Base-by-base conservation (phyloP, 495 filamentous ascomycete species). In the Podospora fimiseda region DNA sequence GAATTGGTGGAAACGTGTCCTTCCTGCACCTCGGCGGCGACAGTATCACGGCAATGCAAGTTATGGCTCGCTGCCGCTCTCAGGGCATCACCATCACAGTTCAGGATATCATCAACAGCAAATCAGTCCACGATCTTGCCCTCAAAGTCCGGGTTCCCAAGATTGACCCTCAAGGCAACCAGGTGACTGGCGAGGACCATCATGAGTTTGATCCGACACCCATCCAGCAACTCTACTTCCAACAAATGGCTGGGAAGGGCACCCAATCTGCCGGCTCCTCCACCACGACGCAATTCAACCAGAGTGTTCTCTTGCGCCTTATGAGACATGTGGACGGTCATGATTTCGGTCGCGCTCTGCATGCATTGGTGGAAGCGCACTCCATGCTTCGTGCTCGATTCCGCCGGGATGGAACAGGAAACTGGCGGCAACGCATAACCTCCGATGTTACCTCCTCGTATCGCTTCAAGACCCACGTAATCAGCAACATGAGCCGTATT, bases 331-430 rank as follows among this genome's bases (percentile, higher is more conserved):
- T 77, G 9, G 59, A 69, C 22, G 60, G 71, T 5, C 9, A 55
- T 1, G 60, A 66, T 0, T 50, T 85, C 0, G 58, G 53, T 0
- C 60, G 61, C 22, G 77, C 72, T 3, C 55, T 82, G 18, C 70
- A 79, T 20, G 71, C 70, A 0, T 60, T 87, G 16, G 68, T 84
- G 3, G 57, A 60, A 2, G 72, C 74, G 0, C 83, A 87, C 55
- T 79, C 81, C 0, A 86, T 87, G 82, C 73, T 87, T 9, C 73
- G 82, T 2, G 76, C 78, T 13, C 73, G 82, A 2, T 84, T 83
- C 57, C 58, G 61, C 2, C 57, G 64, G 9, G 43, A 59, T 19
- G 58, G 53, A 21, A 52, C 50, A 0, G 51, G 57, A 5, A 44
- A 36, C 19, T 65, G 65, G 65, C 56, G 57, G 2, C 64, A 67